phyloP scores from a whole-genome alignment of 2,329 filamentous ascomycete species.

The Leptographium wingfieldii region DNA sequence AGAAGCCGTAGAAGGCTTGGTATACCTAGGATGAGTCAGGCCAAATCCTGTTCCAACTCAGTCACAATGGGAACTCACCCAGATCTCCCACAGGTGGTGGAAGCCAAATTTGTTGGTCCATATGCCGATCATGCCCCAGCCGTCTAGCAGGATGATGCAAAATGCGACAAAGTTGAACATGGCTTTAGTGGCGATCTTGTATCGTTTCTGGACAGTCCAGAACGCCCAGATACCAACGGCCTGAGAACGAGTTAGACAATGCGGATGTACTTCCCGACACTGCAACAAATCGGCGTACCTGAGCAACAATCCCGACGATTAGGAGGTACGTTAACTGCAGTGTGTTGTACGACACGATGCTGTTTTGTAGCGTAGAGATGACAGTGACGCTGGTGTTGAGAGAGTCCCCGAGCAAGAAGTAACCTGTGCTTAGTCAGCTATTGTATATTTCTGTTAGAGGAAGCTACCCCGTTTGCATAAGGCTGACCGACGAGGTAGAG shows the following conservation, averaged over 20 bases:
- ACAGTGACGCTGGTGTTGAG: constrained; percentile 13
- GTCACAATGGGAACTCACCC: constrained; percentile 1
- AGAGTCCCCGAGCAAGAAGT: constrained; percentile 14
- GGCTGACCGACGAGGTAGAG: constrained; percentile 5
- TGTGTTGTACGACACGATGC: constrained; percentile 13
- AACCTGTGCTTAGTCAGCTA: constrained; percentile 2
- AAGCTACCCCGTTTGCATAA: neutral
- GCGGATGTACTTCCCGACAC: neutral
- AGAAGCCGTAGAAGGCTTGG: constrained; percentile 1
- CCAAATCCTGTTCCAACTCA: too few species aligned
- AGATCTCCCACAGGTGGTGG: constrained; percentile 12
- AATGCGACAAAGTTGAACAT: constrained; percentile 13
- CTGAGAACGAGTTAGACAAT: neutral
- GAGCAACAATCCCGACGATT: neutral
- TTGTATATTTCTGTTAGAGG: too few species aligned
- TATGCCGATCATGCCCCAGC: constrained; percentile 13
- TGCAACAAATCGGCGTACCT: neutral
- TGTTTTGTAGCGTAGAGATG: constrained; percentile 13
- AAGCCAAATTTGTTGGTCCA: constrained; percentile 12
- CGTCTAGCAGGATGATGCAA: constrained; percentile 11
- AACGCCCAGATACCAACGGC: neutral
- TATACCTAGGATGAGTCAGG: neutral
- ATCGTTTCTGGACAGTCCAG: constrained; percentile 11
- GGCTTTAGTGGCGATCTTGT: constrained; percentile 13
- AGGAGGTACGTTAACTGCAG: constrained; percentile 7